Evolutionary conservation across 192 early-diverging fungal species (phyloP).

Genomic region (Funneliformis mosseae): DNA sequence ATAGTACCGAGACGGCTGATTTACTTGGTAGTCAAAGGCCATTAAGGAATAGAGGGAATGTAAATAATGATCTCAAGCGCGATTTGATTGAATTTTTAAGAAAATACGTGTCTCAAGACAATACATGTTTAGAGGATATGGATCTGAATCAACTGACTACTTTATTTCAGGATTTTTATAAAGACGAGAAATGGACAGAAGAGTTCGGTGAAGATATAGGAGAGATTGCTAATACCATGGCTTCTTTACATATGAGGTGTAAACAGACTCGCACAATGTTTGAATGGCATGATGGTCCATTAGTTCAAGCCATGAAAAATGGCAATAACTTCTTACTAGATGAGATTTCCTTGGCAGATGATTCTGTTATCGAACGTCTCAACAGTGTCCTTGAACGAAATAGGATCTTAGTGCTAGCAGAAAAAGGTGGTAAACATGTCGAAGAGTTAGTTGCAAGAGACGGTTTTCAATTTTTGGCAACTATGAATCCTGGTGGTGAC

Average conservation of each 20-base stretch:
- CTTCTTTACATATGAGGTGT: constrained; percentile 37
- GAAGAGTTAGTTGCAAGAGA: constrained; percentile 67
- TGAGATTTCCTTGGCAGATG: constrained; percentile 98
- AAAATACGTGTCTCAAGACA: constrained; percentile 27
- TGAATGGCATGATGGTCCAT: constrained; percentile 96
- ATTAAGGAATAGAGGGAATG: constrained; percentile 69
- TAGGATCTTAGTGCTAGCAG: constrained; percentile 83
- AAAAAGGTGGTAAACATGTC: constrained; percentile 78
- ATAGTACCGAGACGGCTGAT: constrained; percentile 93
- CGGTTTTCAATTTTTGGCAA: constrained; percentile 91
- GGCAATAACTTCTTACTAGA: constrained; percentile 93
- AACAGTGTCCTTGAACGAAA: constrained; percentile 93
- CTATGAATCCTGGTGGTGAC: constrained; percentile 99
- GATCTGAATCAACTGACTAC: constrained; percentile 40
- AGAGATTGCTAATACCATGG: background rate
- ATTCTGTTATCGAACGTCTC: constrained; percentile 95
- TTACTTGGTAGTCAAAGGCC: constrained; percentile 94
- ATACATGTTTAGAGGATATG: constrained; percentile 34
- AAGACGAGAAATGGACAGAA: constrained; percentile 26
- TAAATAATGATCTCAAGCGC: constrained; percentile 52
- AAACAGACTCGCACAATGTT: constrained; percentile 69
- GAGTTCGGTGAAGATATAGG: background rate
- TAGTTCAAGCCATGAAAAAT: constrained; percentile 85
- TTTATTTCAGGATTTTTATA: constrained; percentile 38
- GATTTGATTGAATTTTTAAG: constrained; percentile 41